Percentiles rank a stretch among this genome's conserved stretches.
These are phyloP conservation scores for Penicillium sp. DNA, from an alignment of 2,329 filamentous ascomycete genomes.

Conservation along the genomic window DNA sequence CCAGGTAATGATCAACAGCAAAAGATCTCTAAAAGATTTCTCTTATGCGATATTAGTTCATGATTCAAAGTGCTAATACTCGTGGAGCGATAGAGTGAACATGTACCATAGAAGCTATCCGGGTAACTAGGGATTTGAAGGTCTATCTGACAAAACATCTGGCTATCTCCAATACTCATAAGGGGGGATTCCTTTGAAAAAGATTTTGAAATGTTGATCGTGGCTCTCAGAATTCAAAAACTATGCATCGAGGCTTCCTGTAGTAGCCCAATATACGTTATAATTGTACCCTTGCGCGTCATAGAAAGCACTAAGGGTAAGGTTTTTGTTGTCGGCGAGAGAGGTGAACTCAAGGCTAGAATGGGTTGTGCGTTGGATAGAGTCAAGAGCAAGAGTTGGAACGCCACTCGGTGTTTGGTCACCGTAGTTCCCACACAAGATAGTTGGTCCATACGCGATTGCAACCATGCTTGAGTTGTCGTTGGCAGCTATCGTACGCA, in stretches of 20 bases:
- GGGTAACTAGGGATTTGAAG: no score
- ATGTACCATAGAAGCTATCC: no score
- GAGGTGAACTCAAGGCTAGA: conserved; percentile 9
- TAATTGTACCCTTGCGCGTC: conserved; percentile 18
- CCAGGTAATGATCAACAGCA: no score
- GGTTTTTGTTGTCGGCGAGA: conserved; percentile 5
- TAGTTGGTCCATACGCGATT: conserved; percentile 52
- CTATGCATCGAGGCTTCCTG: not conserved
- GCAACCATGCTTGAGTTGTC: conserved; percentile 52
- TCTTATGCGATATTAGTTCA: no score
- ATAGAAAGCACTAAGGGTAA: conserved; percentile 16
- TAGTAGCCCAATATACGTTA: conserved; percentile 10
- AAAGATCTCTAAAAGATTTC: no score
- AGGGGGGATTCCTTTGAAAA: no score
- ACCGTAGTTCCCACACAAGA: conserved; percentile 55
- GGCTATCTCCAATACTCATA: no score
- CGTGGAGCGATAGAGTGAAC: no score
- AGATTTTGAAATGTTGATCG: no score
- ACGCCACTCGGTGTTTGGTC: conserved; percentile 10
- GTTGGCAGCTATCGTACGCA: conserved; percentile 52
- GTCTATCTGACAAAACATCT: no score
- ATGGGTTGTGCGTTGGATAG: not conserved
- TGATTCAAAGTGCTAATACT: no score
- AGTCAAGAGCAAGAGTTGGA: conserved; percentile 5
- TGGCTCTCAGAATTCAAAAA: no score